Base-by-base conservation (phyloP, 345 rosid species). In the Arabidopsis suecica region DNA sequence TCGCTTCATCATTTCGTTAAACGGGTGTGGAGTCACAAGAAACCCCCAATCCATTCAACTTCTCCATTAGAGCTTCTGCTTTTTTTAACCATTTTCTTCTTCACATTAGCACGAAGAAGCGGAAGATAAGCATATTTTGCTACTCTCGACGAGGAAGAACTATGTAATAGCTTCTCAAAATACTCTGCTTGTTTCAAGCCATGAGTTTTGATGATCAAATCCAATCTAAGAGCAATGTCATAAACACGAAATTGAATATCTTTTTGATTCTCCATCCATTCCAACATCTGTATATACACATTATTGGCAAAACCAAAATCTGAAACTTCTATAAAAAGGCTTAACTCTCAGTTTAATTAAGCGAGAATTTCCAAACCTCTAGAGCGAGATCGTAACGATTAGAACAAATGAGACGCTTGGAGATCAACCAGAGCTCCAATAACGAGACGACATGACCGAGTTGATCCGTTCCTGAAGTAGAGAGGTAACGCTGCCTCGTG, bases 1-100 rank as follows among this genome's bases (percentile, higher is more conserved):
- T n/a, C n/a, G 84, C 75, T 89, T 88, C 93, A 86, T 85, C 86
- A 88, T 88, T 71, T 89, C 92, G 33, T 84, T 89, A 48, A 75
- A 89, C 1, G 80, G 87, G 49, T 84, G 85, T n/a, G 88, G 79
- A 59, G 51, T 78, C 6, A 86, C 85, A 82, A 80, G 68, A 79
- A 89, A 63, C n/a, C 34, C 91, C 96, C 50, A 75, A 75, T 14
- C 44, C 77, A 32, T 72, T 79, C 64, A 88, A 23, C 57, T 78
- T 82, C 78, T 40, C 74, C 89, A 89, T 84, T 6, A 86, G 50
- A 74, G 75, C 80, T 82, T 88, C 90, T 0, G 88, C 89, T n/a
- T 67, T 86, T 85, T 0, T 36, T 25, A 4, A 60, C 42, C 53
- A 82, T 36, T 41, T 78, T 80, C 20, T 73, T 75, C 80, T 79